Conservation (phyloP, 164 flowering plant species). For the Umbilicus rupestris region DNA sequence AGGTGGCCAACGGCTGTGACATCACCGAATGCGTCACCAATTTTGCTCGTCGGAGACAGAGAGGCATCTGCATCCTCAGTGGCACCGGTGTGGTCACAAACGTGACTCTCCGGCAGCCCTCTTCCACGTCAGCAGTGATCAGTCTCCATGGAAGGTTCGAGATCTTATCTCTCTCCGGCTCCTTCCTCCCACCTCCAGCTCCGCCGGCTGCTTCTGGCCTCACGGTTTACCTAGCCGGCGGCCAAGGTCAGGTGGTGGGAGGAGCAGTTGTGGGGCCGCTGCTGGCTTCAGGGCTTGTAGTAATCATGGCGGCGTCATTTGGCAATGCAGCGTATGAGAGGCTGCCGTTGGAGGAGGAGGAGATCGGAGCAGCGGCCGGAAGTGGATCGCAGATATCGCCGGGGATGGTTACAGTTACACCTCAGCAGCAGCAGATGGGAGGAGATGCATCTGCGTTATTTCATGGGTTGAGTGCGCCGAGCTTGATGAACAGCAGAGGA, state of each 20-base stretch:
- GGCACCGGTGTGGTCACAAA: conserved; percentile 76
- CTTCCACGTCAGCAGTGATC: conserved; percentile 56
- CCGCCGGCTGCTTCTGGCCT: conserved; percentile 78
- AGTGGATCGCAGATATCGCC: conserved; percentile 32
- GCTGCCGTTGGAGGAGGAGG: conserved; percentile 81
- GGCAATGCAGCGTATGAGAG: conserved; percentile 90
- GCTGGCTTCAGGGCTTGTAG: conserved; percentile 72
- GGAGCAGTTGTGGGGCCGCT: conserved; percentile 76
- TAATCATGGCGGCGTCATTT: conserved; percentile 86
- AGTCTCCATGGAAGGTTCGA: conserved; percentile 80
- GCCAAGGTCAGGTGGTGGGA: conserved; percentile 87
- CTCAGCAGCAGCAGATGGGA: not conserved
- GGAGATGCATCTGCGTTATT: conserved; percentile 1
- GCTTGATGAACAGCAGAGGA: not conserved
- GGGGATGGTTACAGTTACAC: conserved; percentile 21
- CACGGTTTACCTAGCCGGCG: conserved; percentile 74
- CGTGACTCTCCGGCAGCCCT: conserved; percentile 70
- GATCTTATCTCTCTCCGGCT: conserved; percentile 73
- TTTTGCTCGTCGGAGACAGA: conserved; percentile 59
- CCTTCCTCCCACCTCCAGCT: conserved; percentile 82
- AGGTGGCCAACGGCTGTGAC: conserved; percentile 69
- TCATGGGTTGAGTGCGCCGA: not conserved
- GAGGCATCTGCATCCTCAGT: conserved; percentile 73
- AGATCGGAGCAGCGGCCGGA: conserved; percentile 24
- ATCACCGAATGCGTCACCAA: conserved; percentile 56